Base-by-base conservation (phyloP, 345 rosid species). In the Eucalyptus marginata region DNA sequence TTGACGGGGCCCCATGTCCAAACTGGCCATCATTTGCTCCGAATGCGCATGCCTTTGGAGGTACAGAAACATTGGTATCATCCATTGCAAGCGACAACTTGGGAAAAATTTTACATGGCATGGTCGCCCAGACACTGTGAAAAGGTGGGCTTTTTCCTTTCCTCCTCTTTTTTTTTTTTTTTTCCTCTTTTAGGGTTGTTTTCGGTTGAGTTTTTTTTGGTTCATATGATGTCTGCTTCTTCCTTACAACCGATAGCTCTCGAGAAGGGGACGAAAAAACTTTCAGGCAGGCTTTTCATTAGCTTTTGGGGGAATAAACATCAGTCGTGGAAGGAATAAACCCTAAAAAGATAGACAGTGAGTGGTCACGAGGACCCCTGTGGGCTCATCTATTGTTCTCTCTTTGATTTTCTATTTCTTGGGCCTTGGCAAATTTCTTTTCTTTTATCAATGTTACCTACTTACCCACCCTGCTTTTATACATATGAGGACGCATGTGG, bases 331-430 rank as follows among this genome's bases (percentile, higher is more conserved):
- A 89, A 91, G 92, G 91, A 90, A 90, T 87, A 90, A 87, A 87
- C 91, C 93, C 87, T 64, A 54, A 86, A 89, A 86, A 89, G 91
- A 88, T 89, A 86, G 92, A 91, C 71, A 91, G 64, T 88, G 66
- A 80, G 87, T 89, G 89, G 91, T 93, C 92, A 89, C 91, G 91
- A 94, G 91, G 86, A 86, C 94, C 92, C 90, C 89, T 92, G 89
- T 88, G 91, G 87, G 56, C 33, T 58, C 84, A 49, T 79, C 22
- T 6, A 76, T 20, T 40, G 83, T 76, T 76, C 13, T 43, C 58
- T 29, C 68, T 44, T 36, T 50, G 43, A 49, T 49, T 86, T 49
- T 86, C n/a, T 76, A 49, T 22, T 40, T 31, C 5, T 17, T 59
- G 40, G 54, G 80, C 27, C 91, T 86, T 7, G 76, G 18, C 88